Base-by-base conservation (phyloP, 805 yeast species). In the Blastobotrys terrestris region DNA sequence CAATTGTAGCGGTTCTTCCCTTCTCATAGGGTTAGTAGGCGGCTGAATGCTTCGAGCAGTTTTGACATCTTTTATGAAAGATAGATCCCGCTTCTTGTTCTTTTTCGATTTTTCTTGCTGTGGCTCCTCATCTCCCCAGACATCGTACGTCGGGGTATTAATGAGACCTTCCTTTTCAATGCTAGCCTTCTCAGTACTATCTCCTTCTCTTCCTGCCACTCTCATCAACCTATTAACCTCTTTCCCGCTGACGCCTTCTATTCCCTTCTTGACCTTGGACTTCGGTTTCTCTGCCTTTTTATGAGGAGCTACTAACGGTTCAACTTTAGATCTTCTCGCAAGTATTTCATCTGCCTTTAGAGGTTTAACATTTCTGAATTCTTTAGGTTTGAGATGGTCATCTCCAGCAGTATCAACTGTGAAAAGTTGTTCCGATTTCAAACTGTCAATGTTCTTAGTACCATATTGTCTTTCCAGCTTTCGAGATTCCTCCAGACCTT, bases 251-350 rank as follows among this genome's bases (percentile, higher is more conserved):
- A 87, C 86, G 52, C 86, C 85, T 65, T 84, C 84, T 18, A 83
- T 65, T 55, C 71, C 71, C 35, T 64, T 68, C 45, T 67, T 73
- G 53, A 73, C 68, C 72, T 53, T 66, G 63, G 48, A 51, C 61
- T 67, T 60, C 11, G 57, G 60, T 40, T 56, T 51, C 22, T 60
- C 66, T 50, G 56, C 59, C 57, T 57, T 60, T 56, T 70, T 70
- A 55, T 72, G 72, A 21, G 67, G 65, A 51, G 73, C 71, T 7
- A 56, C 59, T 22, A 89, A 69, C 0, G 86, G 86, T 2, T 87
- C 85, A 35, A 87, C 83, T 61, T 91, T 90, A 14, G 97, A 88
- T 57, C 84, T 75, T 57, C 83, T 78, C 51, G 83, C 80, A 49
- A 94, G 73, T 58, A 94, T 90, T 68, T 90, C 89, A 44, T 73